Evolutionary conservation across 2,329 filamentous ascomycete genomes (phyloP).

Genomic region (Akanthomyces muscarius): DNA sequence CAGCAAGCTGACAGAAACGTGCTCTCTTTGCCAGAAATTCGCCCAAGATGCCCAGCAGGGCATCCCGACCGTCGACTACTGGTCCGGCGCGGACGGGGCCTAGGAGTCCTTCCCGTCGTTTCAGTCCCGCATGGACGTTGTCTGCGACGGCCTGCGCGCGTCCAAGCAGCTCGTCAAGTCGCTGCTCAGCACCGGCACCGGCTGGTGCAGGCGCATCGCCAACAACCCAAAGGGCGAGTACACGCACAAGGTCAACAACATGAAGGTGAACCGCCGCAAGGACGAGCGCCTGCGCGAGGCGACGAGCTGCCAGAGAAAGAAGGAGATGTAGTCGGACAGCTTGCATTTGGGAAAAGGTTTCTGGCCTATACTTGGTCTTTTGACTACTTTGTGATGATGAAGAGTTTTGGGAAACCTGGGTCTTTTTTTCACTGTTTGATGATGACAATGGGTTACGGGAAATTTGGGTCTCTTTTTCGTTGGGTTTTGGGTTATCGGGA

Average conservation of each 20-base stretch:
- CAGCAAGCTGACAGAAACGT: not conserved
- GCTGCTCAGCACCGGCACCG: conserved; percentile 24
- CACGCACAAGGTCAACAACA: conserved; percentile 24
- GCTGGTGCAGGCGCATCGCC: conserved; percentile 26
- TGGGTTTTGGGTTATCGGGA: not conserved
- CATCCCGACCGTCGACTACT: conserved; percentile 23
- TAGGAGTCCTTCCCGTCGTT: conserved; percentile 29
- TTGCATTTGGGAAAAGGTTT: too few relatives aligned
- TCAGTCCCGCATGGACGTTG: conserved; percentile 24
- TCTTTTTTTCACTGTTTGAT: not conserved
- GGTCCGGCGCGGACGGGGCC: conserved; percentile 27
- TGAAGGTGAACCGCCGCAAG: conserved; percentile 25
- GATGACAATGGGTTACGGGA: not conserved
- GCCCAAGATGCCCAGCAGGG: conserved; percentile 28
- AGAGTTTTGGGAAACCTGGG: too few relatives aligned
- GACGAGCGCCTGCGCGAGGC: conserved; percentile 16
- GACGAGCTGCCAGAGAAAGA: not conserved
- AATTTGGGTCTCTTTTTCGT: not conserved
- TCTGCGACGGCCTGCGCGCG: conserved; percentile 23
- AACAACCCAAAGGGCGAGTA: conserved; percentile 27
- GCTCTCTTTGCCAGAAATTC: conserved; percentile 15
- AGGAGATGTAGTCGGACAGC: not conserved
- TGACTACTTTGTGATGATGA: not conserved
- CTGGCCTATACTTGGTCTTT: not conserved
- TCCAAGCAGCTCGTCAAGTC: conserved; percentile 30